A percentile compares a stretch with the other conserved stretches of the same genome.
phyloP scores from a whole-genome alignment of 495 filamentous ascomycete genomes.

The Xylaria cubensis region DNA sequence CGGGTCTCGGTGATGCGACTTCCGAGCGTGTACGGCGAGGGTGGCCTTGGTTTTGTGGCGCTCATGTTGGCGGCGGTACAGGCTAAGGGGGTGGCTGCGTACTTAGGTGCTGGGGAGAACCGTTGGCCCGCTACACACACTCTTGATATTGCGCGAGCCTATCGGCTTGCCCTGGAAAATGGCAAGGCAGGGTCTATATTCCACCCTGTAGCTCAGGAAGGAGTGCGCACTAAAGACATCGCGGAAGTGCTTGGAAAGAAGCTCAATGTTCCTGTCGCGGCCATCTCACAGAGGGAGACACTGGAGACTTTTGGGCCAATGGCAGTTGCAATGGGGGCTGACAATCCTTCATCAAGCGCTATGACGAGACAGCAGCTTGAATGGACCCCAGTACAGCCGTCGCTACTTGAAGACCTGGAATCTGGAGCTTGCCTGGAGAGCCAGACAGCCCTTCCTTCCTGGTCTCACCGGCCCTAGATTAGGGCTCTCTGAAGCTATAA shows the following conservation, averaged over 20 bases:
- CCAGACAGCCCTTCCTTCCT: slow-evolving; percentile 1
- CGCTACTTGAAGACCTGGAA: slow-evolving; percentile 45
- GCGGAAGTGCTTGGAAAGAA: slow-evolving; percentile 45
- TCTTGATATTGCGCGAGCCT: slow-evolving; percentile 50
- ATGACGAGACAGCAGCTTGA: slow-evolving; percentile 50
- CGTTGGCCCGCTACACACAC: slow-evolving; percentile 52
- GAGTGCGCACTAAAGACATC: slow-evolving; percentile 49
- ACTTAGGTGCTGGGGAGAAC: slow-evolving; percentile 52
- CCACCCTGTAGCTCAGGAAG: slow-evolving; percentile 52
- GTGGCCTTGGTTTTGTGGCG: slow-evolving; percentile 45
- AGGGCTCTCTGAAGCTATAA: neutral
- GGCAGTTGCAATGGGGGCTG: slow-evolving; percentile 30
- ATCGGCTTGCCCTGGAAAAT: slow-evolving; percentile 52
- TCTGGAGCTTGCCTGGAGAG: neutral
- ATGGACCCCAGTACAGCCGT: slow-evolving; percentile 44
- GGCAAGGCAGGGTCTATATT: slow-evolving; percentile 47
- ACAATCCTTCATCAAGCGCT: slow-evolving; percentile 50
- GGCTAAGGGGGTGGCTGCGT: slow-evolving; percentile 44
- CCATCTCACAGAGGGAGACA: slow-evolving; percentile 42
- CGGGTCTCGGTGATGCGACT: slow-evolving; percentile 49
- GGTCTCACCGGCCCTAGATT: neutral
- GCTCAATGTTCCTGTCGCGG: slow-evolving; percentile 42
- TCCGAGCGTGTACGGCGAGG: slow-evolving; percentile 51
- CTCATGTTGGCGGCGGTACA: slow-evolving; percentile 43
- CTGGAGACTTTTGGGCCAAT: slow-evolving; percentile 44